Percentiles rank a stretch among this genome's conserved stretches.
phyloP scores from a whole-genome alignment of 306 rosid species.

The Cyclanthera cordifolia region DNA sequence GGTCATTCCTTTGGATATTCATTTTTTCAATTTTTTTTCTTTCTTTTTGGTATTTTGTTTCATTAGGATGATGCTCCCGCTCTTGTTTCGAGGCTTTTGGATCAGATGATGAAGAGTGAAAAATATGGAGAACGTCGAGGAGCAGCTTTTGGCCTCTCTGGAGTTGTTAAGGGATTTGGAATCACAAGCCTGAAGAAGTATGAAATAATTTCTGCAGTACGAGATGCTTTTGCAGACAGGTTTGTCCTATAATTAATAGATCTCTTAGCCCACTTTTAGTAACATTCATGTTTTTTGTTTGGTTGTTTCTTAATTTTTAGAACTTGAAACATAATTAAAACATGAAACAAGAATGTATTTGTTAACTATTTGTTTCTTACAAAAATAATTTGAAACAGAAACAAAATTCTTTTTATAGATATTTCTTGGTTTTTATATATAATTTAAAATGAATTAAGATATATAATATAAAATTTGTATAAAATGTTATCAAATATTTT shows the following conservation, averaged over 20 bases:
- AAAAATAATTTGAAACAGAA: too few relatives aligned
- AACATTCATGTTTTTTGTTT: too few relatives aligned
- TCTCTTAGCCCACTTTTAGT: too few relatives aligned
- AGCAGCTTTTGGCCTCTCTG: conserved; percentile 97
- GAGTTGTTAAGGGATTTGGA: conserved; percentile 90
- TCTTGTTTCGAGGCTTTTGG: conserved; percentile 67
- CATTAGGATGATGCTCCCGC: conserved; percentile 67
- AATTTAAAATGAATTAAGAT: too few relatives aligned
- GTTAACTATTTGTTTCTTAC: too few relatives aligned
- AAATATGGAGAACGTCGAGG: conserved; percentile 96
- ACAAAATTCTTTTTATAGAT: too few relatives aligned
- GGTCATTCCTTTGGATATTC: not conserved
- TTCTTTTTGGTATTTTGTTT: conserved; percentile 8
- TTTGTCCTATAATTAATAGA: conserved; percentile 13
- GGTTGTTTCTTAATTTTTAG: too few relatives aligned
- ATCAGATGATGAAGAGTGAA: conserved; percentile 80
- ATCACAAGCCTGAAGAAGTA: conserved; percentile 72
- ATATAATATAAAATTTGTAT: too few relatives aligned
- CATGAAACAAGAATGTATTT: too few relatives aligned
- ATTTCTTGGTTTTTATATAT: too few relatives aligned
- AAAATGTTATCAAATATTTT: too few relatives aligned
- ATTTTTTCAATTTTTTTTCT: not conserved
- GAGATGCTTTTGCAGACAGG: conserved; percentile 79
- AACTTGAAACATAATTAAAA: too few relatives aligned
- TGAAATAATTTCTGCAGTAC: conserved; percentile 51